phyloP scores from a whole-genome alignment of 805 yeast genomes.

The Starmerella bombicola region DNA sequence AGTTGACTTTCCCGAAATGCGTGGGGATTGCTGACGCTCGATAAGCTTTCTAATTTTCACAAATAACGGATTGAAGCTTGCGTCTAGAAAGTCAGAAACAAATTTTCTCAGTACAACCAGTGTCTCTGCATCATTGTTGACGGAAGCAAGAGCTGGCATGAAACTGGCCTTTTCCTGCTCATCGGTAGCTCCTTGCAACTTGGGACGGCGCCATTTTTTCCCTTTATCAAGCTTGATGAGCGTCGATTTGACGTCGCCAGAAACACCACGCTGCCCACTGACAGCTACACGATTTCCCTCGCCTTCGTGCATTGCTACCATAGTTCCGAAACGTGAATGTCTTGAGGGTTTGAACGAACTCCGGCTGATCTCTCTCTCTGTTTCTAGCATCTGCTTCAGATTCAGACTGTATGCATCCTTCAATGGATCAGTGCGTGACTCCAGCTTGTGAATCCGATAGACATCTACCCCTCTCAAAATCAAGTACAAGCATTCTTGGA shows the following conservation, averaged over 20 bases:
- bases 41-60: conserved; percentile 39
- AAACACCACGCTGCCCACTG: conserved; percentile 58
- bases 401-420: conserved; percentile 10
- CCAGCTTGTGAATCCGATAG: conserved; percentile 19
- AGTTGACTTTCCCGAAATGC: conserved; percentile 22
- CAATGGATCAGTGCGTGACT: conserved; percentile 12
- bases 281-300: conserved; percentile 48
- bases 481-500: conserved; percentile 58
- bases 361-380: conserved; percentile 46
- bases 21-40: conserved; percentile 32
- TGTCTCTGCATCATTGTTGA: conserved; percentile 23
- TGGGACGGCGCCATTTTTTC: conserved; percentile 49
- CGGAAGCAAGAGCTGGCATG: conserved; percentile 5
- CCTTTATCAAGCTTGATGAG: conserved; percentile 53
- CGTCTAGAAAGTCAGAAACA: conserved; percentile 50
- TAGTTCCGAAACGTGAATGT: conserved; percentile 85
- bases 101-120: conserved; percentile 33
- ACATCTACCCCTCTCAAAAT: conserved; percentile 46
- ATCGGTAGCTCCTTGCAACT: conserved; percentile 11
- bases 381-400: conserved; percentile 39
- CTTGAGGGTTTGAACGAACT: conserved; percentile 43
- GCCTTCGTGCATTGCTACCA: conserved; percentile 56
- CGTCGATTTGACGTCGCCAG: conserved; percentile 37
- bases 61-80: conserved; percentile 60
- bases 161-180: conserved; percentile 22